Base-by-base conservation (phyloP, 228 moss, liverwort and hornwort species). In the Sphagnum magellanicum region DNA sequence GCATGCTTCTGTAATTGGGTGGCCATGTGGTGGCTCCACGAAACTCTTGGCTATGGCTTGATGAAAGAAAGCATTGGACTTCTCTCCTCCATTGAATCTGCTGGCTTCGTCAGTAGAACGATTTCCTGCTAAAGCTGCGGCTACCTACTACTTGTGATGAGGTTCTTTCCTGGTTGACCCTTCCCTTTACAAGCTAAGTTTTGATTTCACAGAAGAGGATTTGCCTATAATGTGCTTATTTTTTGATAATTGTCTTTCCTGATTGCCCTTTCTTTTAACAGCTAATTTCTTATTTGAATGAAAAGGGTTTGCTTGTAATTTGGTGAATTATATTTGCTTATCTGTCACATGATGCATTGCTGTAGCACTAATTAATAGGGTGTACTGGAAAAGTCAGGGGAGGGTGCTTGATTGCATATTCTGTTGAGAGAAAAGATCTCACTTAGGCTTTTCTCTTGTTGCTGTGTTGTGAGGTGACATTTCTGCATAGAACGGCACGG, bases 401-500 rank as follows among this genome's bases (percentile, higher is more conserved):
- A 32, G 32, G 32, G 32, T 32, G 32, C 32, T 32, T 3, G 32
- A 32, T 32, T 32, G 32, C 32, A 32, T 32, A 32, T 32, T 32
- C 32, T 32, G 32, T 32, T 50, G 50, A 51, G 52, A 82, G 84
- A 76, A 67, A 83, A 79, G 50, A 91, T 88, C 91, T 97, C 87
- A 97, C 91, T 83, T 80, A 90, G 93, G 89, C 92, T 86, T 97
- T 89, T 88, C 90, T 89, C 88, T 91, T 90, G 97, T 97, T 97
- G 89, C 90, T 97, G 93, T 97, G 92, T 98, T 93, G 87, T 92
- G 98, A 93, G 93, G 91, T 93, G 98, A 89, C 94, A 83, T 83
- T 90, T 92, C 79, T 92, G 88, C 88, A 79, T 85, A 89, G 92
- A 82, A 91, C 87, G 91, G 94, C 91, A 95, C 92, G 92, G 91